These are phyloP conservation scores for Haematococcus lacustris DNA, from an alignment of 139 green algal genomes.

Conservation along the genomic window DNA sequence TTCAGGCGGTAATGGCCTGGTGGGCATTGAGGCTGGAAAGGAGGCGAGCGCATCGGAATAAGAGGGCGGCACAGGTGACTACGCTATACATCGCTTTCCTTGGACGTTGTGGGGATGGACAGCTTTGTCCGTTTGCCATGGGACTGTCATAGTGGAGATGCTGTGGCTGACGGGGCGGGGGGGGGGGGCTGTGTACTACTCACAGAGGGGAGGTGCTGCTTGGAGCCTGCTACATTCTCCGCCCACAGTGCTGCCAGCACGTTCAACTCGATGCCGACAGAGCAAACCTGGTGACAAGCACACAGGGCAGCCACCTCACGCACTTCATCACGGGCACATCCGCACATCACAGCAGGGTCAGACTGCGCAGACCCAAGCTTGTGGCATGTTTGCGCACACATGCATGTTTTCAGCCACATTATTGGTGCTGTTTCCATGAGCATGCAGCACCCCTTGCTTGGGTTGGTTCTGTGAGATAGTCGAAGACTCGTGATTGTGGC, in stretches of 20 bases:
- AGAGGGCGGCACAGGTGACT: neutral
- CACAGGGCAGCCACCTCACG: too few species aligned
- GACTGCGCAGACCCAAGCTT: constrained; percentile 7
- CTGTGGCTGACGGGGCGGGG: too few species aligned
- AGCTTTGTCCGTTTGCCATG: neutral
- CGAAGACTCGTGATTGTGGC: neutral
- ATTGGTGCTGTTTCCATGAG: neutral
- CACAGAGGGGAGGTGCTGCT: neutral
- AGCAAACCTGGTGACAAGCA: too few species aligned
- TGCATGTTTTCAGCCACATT: neutral
- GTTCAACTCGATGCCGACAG: constrained; percentile 10
- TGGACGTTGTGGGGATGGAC: neutral
- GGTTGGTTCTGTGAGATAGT: neutral
- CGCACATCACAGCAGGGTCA: neutral
- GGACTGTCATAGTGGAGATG: too few species aligned
- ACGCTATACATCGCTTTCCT: neutral
- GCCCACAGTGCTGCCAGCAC: constrained; percentile 8
- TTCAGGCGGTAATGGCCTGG: neutral
- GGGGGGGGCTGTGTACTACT: neutral
- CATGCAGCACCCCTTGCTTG: neutral
- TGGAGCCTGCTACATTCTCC: neutral
- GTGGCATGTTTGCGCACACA: neutral
- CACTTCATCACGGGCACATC: neutral
- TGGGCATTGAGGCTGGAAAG: neutral
- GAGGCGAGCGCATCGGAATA: neutral